These are phyloP conservation scores for Kurtzmaniella quercitrusa DNA, from an alignment of 1,139 yeast species.

Conservation along the genomic window DNA sequence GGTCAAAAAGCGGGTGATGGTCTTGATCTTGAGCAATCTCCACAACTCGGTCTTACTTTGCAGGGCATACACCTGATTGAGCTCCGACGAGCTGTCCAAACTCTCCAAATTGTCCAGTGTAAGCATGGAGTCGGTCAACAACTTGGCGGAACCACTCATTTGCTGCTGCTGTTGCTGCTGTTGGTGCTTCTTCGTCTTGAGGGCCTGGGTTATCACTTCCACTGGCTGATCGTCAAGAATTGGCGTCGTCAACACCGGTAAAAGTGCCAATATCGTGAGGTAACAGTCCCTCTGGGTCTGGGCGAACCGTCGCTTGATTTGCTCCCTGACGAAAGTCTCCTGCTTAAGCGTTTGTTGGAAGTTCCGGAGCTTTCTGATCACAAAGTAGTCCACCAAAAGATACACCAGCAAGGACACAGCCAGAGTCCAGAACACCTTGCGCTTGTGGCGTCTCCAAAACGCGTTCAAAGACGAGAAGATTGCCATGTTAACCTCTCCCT, in stretches of 20 bases:
- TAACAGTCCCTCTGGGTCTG: slow-evolving; percentile 93
- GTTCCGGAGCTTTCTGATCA: slow-evolving; percentile 57
- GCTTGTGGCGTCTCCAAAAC: slow-evolving; percentile 58
- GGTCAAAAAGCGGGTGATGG: slow-evolving; percentile 71
- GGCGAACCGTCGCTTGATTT: slow-evolving; percentile 67
- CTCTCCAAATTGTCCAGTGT: slow-evolving; percentile 39
- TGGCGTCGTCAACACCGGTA: slow-evolving; percentile 72
- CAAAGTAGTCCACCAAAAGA: slow-evolving; percentile 55
- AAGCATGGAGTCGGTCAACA: slow-evolving; percentile 24
- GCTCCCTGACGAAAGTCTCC: slow-evolving; percentile 77
- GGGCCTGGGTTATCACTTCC: slow-evolving; percentile 67
- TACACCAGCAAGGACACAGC: slow-evolving; percentile 56
- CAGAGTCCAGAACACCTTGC: slow-evolving; percentile 54
- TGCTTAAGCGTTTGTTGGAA: slow-evolving; percentile 67
- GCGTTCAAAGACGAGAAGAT: slow-evolving; percentile 51
- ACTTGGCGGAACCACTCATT: slow-evolving; percentile 12
- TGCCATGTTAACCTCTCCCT: slow-evolving; percentile 26
- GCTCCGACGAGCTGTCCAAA: slow-evolving; percentile 19
- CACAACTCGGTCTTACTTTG: slow-evolving; percentile 76
- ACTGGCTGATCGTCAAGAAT: slow-evolving; percentile 63
- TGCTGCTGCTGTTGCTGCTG: slow-evolving; percentile 13
- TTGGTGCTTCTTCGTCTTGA: slow-evolving; percentile 53
- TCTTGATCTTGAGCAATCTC: slow-evolving; percentile 74
- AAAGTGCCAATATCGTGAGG: slow-evolving; percentile 75
- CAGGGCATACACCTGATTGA: slow-evolving; percentile 26